Evolutionary conservation across 106 monocot genomes (phyloP), one percentile per base, ranked within the genome.

Genomic region (Dendrobium officinale): DNA sequence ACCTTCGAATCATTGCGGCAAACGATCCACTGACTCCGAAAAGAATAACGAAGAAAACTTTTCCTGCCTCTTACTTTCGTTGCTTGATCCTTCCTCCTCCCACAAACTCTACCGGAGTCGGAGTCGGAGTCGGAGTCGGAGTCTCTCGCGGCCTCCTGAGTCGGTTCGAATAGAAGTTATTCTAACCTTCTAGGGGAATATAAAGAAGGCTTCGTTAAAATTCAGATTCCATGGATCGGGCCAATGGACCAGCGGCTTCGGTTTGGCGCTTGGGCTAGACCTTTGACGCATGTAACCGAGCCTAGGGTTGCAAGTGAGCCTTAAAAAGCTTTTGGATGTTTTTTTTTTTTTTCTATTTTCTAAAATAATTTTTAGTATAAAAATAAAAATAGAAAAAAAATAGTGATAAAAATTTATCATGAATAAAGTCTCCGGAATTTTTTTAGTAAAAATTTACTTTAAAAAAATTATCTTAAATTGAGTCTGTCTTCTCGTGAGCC

Each of bases 1-100:
- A 82, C 82, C 82, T 77, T 64, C 77, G 76, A 64, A 82, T 76
- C 82, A 82, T 82, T 77, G 64, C 19, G 3, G 27, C 43, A 11
- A 31, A 43, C 11, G 6, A 27, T 43, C 27, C 7, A 47, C 75
- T 43, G 47, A 48, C 27, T 45, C 67, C 22, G 43, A 47, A 42
- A 17, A 47, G 74, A 55, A 27, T 18, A 68, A 70, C 19, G 24
- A 13, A 29, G 27, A 11, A 41, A 67, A 13, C 72, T 40, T 27
- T 72, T 40, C 33, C 40, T 20, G 20, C 43, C 42, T 20, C 29
- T 44, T 42, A 16, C 4, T 44, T 74, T 5, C 17, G 43, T 22
- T 44, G 41, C 7, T 17, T 0, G 17, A 33, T n/a, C 42, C 43
- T 13, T 44, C 74, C 74, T 42, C 43, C 40, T 37, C 33, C 17